These are phyloP conservation scores for Cercospora sojina DNA, from an alignment of 2,329 filamentous ascomycete genomes.

Conservation along the genomic window DNA sequence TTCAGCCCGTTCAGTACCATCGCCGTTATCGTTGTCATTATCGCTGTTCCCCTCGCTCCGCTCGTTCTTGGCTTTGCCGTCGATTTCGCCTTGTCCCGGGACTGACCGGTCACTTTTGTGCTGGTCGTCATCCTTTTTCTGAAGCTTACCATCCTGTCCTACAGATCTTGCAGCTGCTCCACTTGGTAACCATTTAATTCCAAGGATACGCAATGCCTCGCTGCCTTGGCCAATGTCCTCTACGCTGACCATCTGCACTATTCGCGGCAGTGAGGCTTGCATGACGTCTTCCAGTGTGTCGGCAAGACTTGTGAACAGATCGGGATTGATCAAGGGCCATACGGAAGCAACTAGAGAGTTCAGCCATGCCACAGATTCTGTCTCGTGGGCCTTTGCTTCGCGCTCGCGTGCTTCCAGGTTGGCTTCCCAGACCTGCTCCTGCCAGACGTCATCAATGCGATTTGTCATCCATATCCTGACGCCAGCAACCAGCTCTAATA, in stretches of 20 bases:
- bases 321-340: constrained; percentile 74
- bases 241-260: constrained; percentile 72
- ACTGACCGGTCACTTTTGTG: constrained; percentile 53
- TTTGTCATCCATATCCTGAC: constrained; percentile 59
- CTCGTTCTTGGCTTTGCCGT: constrained; percentile 39
- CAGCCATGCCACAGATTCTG: constrained; percentile 69
- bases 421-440: constrained; percentile 69
- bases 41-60: constrained; percentile 30
- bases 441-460: constrained; percentile 62
- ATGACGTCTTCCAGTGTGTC: constrained; percentile 77
- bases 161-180: constrained; percentile 66
- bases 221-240: constrained; percentile 75
- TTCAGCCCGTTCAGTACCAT: constrained; percentile 31
- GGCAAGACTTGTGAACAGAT: constrained; percentile 66
- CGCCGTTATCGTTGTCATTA: constrained; percentile 37
- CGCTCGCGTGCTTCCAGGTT: constrained; percentile 56
- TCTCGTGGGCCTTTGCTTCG: constrained; percentile 48
- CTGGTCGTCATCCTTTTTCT: constrained; percentile 43
- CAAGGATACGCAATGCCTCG: constrained; percentile 67
- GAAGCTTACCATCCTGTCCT: constrained; percentile 57
- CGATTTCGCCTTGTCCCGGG: constrained; percentile 45
- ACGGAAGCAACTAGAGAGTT: constrained; percentile 67
- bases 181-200: constrained; percentile 69
- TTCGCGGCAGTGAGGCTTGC: constrained; percentile 69
- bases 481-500: constrained; percentile 29